phyloP scores from a whole-genome alignment of 352 stramenopile genomes.

The Globisporangium sylvaticum region DNA sequence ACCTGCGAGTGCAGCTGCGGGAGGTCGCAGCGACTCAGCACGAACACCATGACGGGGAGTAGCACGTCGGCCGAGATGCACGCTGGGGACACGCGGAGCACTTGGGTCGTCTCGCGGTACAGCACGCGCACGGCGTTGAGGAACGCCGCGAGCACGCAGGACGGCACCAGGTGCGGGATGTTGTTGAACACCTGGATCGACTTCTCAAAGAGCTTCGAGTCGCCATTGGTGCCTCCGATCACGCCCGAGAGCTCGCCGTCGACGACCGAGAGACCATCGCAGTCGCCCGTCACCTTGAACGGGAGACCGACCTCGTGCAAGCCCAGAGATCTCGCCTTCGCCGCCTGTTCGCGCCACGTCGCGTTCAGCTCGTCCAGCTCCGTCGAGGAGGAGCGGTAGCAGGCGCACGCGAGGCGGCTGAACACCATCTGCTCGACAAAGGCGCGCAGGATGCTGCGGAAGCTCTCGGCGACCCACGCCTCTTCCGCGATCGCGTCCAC shows the following conservation, averaged over 20 bases:
- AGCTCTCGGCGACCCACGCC: constrained; percentile 25
- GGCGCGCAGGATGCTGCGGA: constrained; percentile 27
- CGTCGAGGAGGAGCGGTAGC: constrained; percentile 45
- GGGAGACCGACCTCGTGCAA: constrained; percentile 60
- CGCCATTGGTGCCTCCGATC: constrained; percentile 11
- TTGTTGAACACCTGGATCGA: constrained; percentile 68
- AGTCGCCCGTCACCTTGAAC: constrained; percentile 22
- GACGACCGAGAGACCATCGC: neutral
- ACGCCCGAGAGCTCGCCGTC: constrained; percentile 3
- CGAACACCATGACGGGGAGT: constrained; percentile 68
- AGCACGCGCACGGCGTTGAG: constrained; percentile 62
- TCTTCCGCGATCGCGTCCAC: constrained; percentile 45
- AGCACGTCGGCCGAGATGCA: constrained; percentile 78
- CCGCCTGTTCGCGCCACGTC: constrained; percentile 52
- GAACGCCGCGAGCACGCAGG: constrained; percentile 55
- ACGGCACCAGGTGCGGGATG: constrained; percentile 69
- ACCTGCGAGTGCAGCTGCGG: constrained; percentile 75
- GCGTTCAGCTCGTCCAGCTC: constrained; percentile 72
- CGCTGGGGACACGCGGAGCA: constrained; percentile 36
- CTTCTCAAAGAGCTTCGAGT: constrained; percentile 33
- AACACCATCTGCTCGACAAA: constrained; percentile 81
- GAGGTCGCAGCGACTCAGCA: constrained; percentile 63
- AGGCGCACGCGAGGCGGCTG: constrained; percentile 56
- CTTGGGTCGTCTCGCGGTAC: constrained; percentile 54
- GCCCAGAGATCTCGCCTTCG: constrained; percentile 33